Base-by-base conservation (phyloP, 805 yeast genomes). In the Wickerhamiella sergipiensis region DNA sequence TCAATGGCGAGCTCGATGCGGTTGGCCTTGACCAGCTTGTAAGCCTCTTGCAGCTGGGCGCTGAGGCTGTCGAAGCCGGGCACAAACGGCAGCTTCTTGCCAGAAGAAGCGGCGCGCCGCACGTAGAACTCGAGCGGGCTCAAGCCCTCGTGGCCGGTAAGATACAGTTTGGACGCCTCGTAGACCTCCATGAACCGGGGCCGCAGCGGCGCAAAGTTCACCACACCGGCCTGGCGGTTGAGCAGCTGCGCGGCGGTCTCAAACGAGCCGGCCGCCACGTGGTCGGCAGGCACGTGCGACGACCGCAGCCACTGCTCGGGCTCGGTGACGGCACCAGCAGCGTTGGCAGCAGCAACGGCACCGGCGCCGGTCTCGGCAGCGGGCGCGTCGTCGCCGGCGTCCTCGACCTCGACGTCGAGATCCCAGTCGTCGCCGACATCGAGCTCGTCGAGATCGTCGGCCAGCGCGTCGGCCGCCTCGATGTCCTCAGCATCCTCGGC, bases 181-280 rank as follows among this genome's bases (percentile, higher is more conserved):
- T 85, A 94, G 12, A 88, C 83, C 60, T 87, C 90, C 65, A 85
- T 59, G 71, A 92, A 92, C 54, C 95, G 76, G 26, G 73, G 64
- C 69, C 90, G 80, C 59, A 92, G 75, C 13, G 97, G 97, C 61
- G 81, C 95, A 64, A 94, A 90, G 59, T 85, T 75, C 24, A 78
- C 81, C 48, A 86, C 78, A 60, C 97, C 98, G 45, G 82, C 73
- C 68, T 94, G 98, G 62, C 90, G 83, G 71, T 83, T 80, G 61
- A 92, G 76, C 63, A 94, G 77, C 61, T 88, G 94, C 40, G 96
- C 92, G 39, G 97, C 99, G 50, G 90, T 84, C 58, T 88, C 97
- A 64, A 90, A 90, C 4, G 94, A 85, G 60, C 99, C 99, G 2
- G 96, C 88, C 1, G 98, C 97, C 61, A 83, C 88, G 60, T 87